Evolutionary conservation across 129 eudicot genomes (phyloP).

Genomic region (Saposhnikovia divaricata): DNA sequence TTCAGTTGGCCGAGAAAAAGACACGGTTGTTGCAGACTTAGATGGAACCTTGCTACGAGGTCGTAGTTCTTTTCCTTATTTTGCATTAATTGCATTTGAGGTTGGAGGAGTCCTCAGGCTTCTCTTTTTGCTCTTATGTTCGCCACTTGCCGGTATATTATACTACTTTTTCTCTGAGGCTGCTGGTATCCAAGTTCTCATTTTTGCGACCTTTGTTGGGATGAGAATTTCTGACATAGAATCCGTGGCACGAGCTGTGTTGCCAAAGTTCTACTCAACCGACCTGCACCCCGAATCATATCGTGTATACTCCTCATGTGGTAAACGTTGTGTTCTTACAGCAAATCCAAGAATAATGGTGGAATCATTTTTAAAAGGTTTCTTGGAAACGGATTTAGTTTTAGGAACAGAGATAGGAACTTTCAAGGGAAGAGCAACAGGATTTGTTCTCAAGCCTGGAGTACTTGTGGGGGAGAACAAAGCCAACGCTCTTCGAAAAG

Average conservation of each 20-base stretch:
- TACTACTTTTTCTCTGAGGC: conserved; percentile 38
- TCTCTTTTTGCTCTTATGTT: conserved; percentile 20
- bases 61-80: conserved; percentile 39
- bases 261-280: conserved; percentile 31
- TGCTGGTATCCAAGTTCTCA: conserved; percentile 34
- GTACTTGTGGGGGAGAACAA: conserved; percentile 41
- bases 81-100: conserved; percentile 35
- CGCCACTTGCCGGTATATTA: conserved; percentile 24
- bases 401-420: conserved; percentile 38
- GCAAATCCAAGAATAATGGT: conserved; percentile 49
- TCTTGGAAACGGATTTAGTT: conserved; percentile 32
- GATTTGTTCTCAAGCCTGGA: conserved; percentile 27
- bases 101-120: conserved; percentile 33
- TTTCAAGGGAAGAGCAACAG: conserved; percentile 32
- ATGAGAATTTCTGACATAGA: conserved; percentile 23
- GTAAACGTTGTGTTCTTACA: conserved; percentile 34
- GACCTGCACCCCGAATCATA: conserved; percentile 39
- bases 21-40: conserved; percentile 33
- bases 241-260: conserved; percentile 29
- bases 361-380: conserved; percentile 36
- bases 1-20: conserved; percentile 21
- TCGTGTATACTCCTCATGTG: conserved; percentile 36
- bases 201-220: conserved; percentile 34
- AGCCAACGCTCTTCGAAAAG: conserved; percentile 28
- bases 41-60: conserved; percentile 37